Base-by-base conservation (phyloP, 139 green algal genomes). In the Chlorella sp. region DNA sequence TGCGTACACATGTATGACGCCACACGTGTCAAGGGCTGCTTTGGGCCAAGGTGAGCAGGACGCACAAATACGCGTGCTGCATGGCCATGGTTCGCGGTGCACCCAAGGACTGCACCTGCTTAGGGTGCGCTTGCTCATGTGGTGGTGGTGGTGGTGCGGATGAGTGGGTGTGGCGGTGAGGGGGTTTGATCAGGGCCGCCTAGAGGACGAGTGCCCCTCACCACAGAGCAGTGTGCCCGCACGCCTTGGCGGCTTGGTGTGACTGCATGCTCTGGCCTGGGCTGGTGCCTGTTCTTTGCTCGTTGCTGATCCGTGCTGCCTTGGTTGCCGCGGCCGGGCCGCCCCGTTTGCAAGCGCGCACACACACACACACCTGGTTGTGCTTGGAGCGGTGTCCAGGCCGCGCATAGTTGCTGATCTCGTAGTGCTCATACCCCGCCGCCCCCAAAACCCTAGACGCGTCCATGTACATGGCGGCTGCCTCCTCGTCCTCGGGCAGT, bases 401-500 rank as follows among this genome's bases (percentile, higher is more conserved):
- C 74, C 76, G 55, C 24, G 55, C 55, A 20, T 64, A 64, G 55
- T 64, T 64, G 55, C 55, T 64, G 20, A 64, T 71, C 77, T 98
- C 95, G 74, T 98, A 98, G 77, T 97, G 95, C 78, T 95, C 93
- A 71, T 90, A 97, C 0, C 94, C 92, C 17, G 90, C 90, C 0
- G 24, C 69, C 0, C 67, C 34, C 36, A 98, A 81, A 17, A 73
- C 76, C 0, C 31, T 17, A 29, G 80, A 88, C 1, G 95, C 92
- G 0, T 62, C 49, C 10, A 72, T 59, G 76, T 93, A 97, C 92
- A 97, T 97, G 62, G 85, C 77, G 2, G 91, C 90, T 14, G 86
- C 77, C 17, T 77, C 72, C 6, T 87, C 85, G 29, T 96, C 87
- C 1, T 67, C 51, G 4, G 92, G 91, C 55, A 97, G 72, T 1